Percentiles rank a stretch among this genome's conserved stretches.
Evolutionary conservation across 805 yeast genomes (phyloP).

Genomic region (Zygosaccharomyces kombuchaensis): DNA sequence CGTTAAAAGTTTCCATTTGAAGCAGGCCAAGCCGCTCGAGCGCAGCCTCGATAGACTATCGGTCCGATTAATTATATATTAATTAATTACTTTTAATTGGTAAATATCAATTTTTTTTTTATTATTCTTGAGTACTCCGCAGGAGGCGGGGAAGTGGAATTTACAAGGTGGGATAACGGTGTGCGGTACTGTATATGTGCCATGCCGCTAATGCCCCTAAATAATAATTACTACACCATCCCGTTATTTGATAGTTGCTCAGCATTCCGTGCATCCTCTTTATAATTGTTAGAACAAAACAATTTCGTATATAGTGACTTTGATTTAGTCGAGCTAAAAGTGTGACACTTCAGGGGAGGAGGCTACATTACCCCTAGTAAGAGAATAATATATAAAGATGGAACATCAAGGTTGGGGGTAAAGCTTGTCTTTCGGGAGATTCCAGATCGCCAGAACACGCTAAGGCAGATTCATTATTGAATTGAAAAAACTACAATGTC

Average conservation of each 20-base stretch:
- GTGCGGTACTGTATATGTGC: too few relatives aligned
- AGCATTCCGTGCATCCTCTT: background rate
- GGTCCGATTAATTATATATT: background rate
- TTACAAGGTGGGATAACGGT: too few relatives aligned
- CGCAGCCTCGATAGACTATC: too few relatives aligned
- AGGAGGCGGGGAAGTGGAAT: too few relatives aligned
- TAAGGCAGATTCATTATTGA: background rate
- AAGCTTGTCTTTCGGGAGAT: background rate
- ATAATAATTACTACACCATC: too few relatives aligned
- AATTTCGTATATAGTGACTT: conserved; percentile 69
- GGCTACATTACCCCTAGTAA: conserved; percentile 1
- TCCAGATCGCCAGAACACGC: background rate
- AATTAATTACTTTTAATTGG: background rate
- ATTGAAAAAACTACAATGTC: background rate
- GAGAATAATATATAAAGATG: background rate
- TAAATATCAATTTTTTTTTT: background rate
- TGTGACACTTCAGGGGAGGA: conserved; percentile 26
- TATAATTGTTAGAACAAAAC: conserved; percentile 69
- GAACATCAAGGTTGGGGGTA: background rate
- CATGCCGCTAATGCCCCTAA: too few relatives aligned
- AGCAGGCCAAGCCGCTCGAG: conserved; percentile 44
- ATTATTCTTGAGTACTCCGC: too few relatives aligned
- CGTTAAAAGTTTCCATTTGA: conserved; percentile 54
- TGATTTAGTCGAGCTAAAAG: conserved; percentile 90
- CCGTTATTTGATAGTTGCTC: too few relatives aligned